Evolutionary conservation across 768 basidiomycete species (phyloP).

Genomic region (Collybia sordida): DNA sequence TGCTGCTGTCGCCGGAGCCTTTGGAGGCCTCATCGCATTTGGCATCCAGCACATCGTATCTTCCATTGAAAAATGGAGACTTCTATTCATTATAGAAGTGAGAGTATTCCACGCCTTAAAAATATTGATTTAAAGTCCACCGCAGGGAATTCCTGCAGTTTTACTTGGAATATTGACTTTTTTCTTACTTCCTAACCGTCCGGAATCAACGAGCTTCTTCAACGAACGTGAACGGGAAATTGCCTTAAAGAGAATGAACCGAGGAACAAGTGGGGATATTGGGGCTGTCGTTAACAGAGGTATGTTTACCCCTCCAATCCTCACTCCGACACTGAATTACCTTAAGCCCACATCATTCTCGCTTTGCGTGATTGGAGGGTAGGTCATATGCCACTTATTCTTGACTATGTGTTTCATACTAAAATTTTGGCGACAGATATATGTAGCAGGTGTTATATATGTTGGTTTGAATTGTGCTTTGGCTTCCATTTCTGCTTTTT

Average conservation of each 20-base stretch:
- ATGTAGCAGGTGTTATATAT: slow-evolving; percentile 69
- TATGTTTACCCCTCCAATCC: slow-evolving; percentile 16
- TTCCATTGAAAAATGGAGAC: slow-evolving; percentile 52
- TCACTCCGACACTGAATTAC: not conserved
- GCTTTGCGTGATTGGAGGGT: slow-evolving; percentile 77
- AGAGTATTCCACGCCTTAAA: not conserved
- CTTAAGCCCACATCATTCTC: slow-evolving; percentile 54
- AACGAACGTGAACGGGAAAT: slow-evolving; percentile 53
- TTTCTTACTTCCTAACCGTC: slow-evolving; percentile 64
- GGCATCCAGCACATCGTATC: slow-evolving; percentile 64
- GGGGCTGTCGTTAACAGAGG: slow-evolving; percentile 66
- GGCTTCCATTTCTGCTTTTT: slow-evolving; percentile 76
- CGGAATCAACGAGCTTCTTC: slow-evolving; percentile 65
- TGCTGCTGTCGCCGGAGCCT: slow-evolving; percentile 81
- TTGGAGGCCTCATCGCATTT: slow-evolving; percentile 82
- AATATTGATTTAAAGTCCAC: not conserved
- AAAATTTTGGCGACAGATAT: slow-evolving; percentile 39
- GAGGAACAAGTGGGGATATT: slow-evolving; percentile 62
- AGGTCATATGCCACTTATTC: slow-evolving; percentile 12
- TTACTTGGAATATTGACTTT: slow-evolving; percentile 56
- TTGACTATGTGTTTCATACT: not conserved
- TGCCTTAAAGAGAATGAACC: slow-evolving; percentile 65
- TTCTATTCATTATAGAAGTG: slow-evolving; percentile 76
- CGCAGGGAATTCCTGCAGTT: slow-evolving; percentile 65
- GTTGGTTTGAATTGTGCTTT: slow-evolving; percentile 78